Evolutionary conservation across 1,284 basidiomycete genomes (phyloP), one percentile per base, ranked within the genome.

Genomic region (Sporisorium iseilematis-ciliati): DNA sequence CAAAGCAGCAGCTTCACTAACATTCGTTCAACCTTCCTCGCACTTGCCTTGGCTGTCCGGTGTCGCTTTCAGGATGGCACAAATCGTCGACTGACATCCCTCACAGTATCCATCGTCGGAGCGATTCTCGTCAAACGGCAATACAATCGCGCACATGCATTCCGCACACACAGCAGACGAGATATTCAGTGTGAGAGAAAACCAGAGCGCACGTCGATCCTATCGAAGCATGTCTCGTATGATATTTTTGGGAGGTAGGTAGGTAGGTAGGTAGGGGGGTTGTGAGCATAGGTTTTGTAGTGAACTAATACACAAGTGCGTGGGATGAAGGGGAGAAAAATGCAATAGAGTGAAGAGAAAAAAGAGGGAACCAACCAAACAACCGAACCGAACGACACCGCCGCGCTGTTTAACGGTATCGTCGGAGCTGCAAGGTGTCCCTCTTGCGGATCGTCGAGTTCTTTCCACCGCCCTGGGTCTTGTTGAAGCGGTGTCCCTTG

Each of bases 401-500:
- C 40, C 29, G 29, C 29, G 29, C 61, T 84, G 83, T 92, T 83
- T 90, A 97, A 88, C 95, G 93, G 92, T 98, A 98, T 85, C 95
- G 93, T 86, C 93, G 93, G 85, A 97, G 92, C 86, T 93, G 94
- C 89, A 97, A 93, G 52, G 87, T 88, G 77, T 79, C 77, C 92
- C 97, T 93, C 87, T 90, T 94, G 88, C 93, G 94, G 94, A 95
- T 98, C 87, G 93, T 93, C 25, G 94, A 92, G 83, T 91, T 91
- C 84, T 91, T 91, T 65, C 94, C 81, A 42, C 81, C 80, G 42
- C 78, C 75, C 55, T 67, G 93, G 71, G 92, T 92, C 87, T 98
- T 93, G 89, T 97, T 97, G 93, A 93, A 89, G 79, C 92, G 91
- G 86, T 94, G 91, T 65, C 97, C 97, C 88, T 98, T 98, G 89